Base-by-base conservation (phyloP, 192 early-diverging fungal genomes). In the Phycomyces blakesleeanus region DNA sequence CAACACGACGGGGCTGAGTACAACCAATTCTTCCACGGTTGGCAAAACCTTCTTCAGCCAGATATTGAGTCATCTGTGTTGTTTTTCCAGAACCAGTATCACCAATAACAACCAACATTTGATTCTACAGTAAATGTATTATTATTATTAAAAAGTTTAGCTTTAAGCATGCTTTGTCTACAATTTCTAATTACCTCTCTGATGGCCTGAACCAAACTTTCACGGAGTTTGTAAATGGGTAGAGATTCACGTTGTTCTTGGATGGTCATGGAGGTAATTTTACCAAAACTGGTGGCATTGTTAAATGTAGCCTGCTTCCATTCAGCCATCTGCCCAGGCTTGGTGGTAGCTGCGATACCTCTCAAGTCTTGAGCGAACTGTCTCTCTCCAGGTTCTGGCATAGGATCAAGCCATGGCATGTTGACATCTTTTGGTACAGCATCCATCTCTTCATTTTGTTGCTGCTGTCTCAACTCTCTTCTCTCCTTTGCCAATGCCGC, bases 11-110 rank as follows among this genome's bases (percentile, higher is more conserved):
- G 21, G 97, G 97, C 74, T 99, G 97, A 2, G 97, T 99, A 74
- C 97, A 99, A 42, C 93, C 97, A 71, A 99, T 92, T 80, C 92
- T 91, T 8, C 96, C 96, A 34, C 74, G 66, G 9, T 76, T 74
- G 1, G 91, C 88, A 76, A 96, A 97, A 1, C 96, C 95, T 62
- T 94, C 92, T 73, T 99, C 97, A n/a, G 92, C 89, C 8, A 99
- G 78, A 62, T 97, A 99, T 75, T 99, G 97, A 1, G 97, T 92
- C 85, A 99, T 90, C 78, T 99, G 97, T 3, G 97, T 99, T 0
- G 97, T 99, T 53, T 99, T 99, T 44, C 97, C 97, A 0, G 95
- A 97, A 20, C 96, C 95, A 12, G 95, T 99, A 68, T 98, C 94
- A 51, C 96, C 96, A 41, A 98, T 90, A 3, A 99, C 90, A 25